Conservation (phyloP, 176 grass and related monocot genomes). For the Carex cristatella region DNA sequence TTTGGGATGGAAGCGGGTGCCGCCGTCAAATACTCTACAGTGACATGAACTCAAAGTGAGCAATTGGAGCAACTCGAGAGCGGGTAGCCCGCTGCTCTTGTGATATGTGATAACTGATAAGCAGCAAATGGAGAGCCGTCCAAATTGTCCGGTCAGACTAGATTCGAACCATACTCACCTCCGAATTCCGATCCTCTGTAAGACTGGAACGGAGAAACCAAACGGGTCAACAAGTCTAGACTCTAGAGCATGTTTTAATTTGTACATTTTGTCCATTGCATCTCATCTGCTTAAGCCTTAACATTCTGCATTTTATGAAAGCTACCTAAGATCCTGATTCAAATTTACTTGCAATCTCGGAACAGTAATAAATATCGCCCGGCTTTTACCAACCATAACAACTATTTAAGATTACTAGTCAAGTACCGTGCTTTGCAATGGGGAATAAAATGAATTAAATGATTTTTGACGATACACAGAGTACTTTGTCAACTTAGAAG, state of each 20-base stretch:
- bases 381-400: neutral
- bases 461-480: too few relatives aligned
- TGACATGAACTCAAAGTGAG: too few relatives aligned
- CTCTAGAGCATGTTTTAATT: neutral
- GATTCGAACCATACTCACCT: neutral
- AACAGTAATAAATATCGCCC: neutral
- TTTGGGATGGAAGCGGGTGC: too few relatives aligned
- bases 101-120: neutral
- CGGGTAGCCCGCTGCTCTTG: neutral
- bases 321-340: neutral
- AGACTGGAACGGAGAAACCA: neutral
- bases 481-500: too few relatives aligned
- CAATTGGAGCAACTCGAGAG: too few relatives aligned
- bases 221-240: neutral
- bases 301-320: neutral
- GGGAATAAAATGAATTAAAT: too few relatives aligned
- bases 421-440: too few relatives aligned
- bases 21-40: too few relatives aligned
- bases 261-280: neutral
- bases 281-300: neutral
- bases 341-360: neutral
- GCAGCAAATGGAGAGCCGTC: neutral
- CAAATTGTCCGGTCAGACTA: neutral
- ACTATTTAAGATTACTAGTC: neutral
- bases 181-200: neutral